These are phyloP conservation scores for Parafenestella ontariensis DNA, from an alignment of 2,329 filamentous ascomycete species.

Conservation along the genomic window DNA sequence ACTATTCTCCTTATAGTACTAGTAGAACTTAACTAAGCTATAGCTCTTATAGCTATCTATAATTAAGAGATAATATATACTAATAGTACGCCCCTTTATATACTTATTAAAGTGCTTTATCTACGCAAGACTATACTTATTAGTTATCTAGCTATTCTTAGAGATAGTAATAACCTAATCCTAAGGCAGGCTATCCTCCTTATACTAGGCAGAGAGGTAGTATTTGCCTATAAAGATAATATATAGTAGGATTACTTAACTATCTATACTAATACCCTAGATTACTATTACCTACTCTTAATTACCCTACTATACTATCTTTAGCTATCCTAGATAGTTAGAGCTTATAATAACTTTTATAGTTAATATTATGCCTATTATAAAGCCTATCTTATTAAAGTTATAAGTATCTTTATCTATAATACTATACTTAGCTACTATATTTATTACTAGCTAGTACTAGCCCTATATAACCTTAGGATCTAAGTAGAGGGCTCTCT, in stretches of 20 bases:
- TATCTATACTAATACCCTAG: constrained; percentile 4
- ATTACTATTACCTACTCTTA: constrained; percentile 8
- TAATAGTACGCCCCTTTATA: constrained; percentile 2
- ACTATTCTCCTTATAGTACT: constrained; percentile 8
- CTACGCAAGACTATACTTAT: background rate
- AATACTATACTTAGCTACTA: constrained; percentile 12
- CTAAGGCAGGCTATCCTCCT: constrained; percentile 4
- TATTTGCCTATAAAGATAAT: constrained; percentile 10
- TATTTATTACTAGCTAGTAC: constrained; percentile 15
- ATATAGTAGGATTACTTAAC: constrained; percentile 6
- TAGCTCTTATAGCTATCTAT: constrained; percentile 12
- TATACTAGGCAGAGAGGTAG: constrained; percentile 6
- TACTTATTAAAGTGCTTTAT: constrained; percentile 7
- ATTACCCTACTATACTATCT: constrained; percentile 1
- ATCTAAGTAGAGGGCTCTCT: constrained; percentile 7
- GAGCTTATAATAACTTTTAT: background rate
- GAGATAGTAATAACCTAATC: constrained; percentile 18
- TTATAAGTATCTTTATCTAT: constrained; percentile 20
- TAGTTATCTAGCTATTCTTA: constrained; percentile 12
- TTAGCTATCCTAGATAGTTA: background rate
- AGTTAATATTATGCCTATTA: background rate
- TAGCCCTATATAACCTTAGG: constrained; percentile 8
- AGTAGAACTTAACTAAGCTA: constrained; percentile 4
- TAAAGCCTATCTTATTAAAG: background rate
- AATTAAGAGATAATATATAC: constrained; percentile 5